Base-by-base conservation (phyloP, 371 early-diverging fungal species). In the Apophysomyces sp. region DNA sequence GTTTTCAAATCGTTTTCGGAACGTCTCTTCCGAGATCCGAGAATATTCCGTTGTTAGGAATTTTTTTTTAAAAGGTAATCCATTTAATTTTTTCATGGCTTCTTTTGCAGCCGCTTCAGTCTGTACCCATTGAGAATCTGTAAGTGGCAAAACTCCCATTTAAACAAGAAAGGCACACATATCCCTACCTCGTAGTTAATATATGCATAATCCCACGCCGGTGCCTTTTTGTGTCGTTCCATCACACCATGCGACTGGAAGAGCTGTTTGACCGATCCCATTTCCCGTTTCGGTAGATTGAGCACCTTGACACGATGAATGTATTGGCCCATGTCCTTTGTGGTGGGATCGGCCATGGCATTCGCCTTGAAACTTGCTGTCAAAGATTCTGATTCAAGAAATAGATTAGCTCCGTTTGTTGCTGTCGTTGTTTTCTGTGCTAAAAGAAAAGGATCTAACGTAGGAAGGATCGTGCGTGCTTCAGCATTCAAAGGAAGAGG, bases 181-280 rank as follows among this genome's bases (percentile, higher is more conserved):
- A 3, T 5, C 52, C 74, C 52, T 65, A 83, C 84, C n/a, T 78
- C 70, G 55, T 82, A 71, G 30, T 69, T 74, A 4, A 82, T 41
- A 37, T 60, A 66, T n/a, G 70, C 83, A 61, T 70, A 79, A 13
- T 60, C 52, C 80, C 79, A 73, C 3, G 68, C 73, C 29, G 82
- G 84, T 8, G 81, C 80, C 52, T 84, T 85, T 52, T 80, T 81
- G 27, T 73, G 40, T 40, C 70, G 60, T 9, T 57, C 58, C 6
- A n/a, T 41, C 11, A 71, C 56, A n/a, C 75, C 80, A 31, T 61
- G 34, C 0, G 56, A 39, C 8, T 60, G 62, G 11, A 80, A 72
- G 11, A 67, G 62, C 34, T 69, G 70, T 29, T 73, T 76, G 32
- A 69, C 55, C 0, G 61, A 28, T 27, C 52, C 58, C 7, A 68